Base-by-base conservation (phyloP, 495 filamentous ascomycete genomes). In the Penicillium alfredii region DNA sequence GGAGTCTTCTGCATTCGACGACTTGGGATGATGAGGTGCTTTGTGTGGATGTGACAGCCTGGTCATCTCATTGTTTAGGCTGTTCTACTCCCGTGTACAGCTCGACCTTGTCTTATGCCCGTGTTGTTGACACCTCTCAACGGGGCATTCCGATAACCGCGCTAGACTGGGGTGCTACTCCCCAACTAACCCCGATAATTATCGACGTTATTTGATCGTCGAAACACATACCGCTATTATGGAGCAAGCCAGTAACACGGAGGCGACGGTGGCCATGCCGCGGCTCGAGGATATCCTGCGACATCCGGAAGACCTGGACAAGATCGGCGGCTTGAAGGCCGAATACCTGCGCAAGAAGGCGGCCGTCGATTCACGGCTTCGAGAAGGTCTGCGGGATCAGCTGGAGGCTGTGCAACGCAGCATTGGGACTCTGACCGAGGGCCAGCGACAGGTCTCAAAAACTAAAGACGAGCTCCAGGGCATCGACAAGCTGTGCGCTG, bases 381-480 rank as follows among this genome's bases (percentile, higher is more conserved):
- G 87, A 37, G 74, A 79, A 39, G 88, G 88, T 12, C 74, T 99
- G 31, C 76, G 82, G 34, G 88, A 92, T 40, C 92, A 99, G 65
- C 73, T 97, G 31, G 84, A 92, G 56, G 81, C 87, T 6, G 95
- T 93, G 12, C 88, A 96, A 64, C 71, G 79, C 32, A 92, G 93
- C 54, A 95, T 98, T 75, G 80, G 68, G 38, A 77, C 80, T 22
- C 80, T 98, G 40, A 76, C 74, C 25, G 87, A 95, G 61, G 88
- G 87, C 32, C 88, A 95, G 60, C 79, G 86, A 47, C 84, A 82
- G 31, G 80, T 97, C 8, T 79, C 84, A 42, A 76, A 80, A 44
- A 94, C 95, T 51, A 90, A 90, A 61, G 93, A 97, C 51, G 92
- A 97, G 69, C 89, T 99, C 72, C 83, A 88, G 70, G 92, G 92